Percentiles rank a stretch among this genome's conserved stretches.
These are phyloP conservation scores for Ocimum tenuiflorum DNA, from an alignment of 257 asterid genomes.

Conservation along the genomic window DNA sequence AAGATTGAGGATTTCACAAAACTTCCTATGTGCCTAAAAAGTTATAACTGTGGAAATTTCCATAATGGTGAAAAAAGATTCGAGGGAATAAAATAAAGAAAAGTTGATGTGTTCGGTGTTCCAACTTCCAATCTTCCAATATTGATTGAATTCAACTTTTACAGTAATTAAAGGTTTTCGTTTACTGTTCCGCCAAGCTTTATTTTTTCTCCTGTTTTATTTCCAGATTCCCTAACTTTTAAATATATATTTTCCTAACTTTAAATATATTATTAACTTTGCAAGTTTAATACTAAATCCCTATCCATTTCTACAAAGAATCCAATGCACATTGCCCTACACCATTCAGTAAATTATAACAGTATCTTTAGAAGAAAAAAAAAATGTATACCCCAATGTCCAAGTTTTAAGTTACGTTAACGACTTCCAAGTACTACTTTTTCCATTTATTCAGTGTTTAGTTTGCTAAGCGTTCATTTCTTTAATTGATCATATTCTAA, in stretches of 20 bases:
- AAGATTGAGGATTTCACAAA: slow-evolving; percentile 1
- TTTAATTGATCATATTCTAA: too few relatives aligned
- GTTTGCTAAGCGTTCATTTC: too few relatives aligned
- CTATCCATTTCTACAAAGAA: background rate
- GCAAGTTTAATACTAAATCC: background rate
- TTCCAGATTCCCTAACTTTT: slow-evolving; percentile 20
- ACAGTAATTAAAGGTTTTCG: slow-evolving; percentile 33
- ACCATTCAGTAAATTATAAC: background rate
- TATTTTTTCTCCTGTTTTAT: slow-evolving; percentile 11
- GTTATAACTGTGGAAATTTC: slow-evolving; percentile 23
- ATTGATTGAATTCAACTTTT: slow-evolving; percentile 43
- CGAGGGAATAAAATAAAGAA: slow-evolving; percentile 43
- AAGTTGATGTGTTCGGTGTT: slow-evolving; percentile 28
- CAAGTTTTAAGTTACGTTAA: too few relatives aligned
- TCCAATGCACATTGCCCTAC: slow-evolving; percentile 1
- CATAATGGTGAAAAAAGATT: slow-evolving; percentile 36
- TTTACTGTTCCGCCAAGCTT: slow-evolving; percentile 26
- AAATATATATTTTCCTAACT: background rate
- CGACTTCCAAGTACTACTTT: too few relatives aligned
- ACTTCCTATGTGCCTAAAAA: slow-evolving; percentile 9
- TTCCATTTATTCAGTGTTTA: too few relatives aligned
- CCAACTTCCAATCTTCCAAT: slow-evolving; percentile 32
- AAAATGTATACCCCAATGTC: too few relatives aligned
- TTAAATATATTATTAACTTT: background rate
- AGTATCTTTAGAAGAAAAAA: too few relatives aligned